phyloP scores from a whole-genome alignment of 495 filamentous ascomycete species.

The Penicillium nucicola region DNA sequence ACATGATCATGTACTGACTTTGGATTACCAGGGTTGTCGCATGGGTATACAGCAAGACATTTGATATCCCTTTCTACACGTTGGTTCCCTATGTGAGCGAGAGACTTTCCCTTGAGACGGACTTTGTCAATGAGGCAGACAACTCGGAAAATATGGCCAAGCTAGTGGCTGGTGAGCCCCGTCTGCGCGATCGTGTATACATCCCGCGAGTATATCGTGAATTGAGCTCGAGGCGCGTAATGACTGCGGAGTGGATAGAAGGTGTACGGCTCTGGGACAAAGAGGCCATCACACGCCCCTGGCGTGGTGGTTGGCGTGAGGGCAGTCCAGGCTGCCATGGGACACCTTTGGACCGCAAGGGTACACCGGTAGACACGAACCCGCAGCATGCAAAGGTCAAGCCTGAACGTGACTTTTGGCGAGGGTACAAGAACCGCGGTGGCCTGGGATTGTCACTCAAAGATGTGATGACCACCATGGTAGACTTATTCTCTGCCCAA shows the following conservation, averaged over 20 bases:
- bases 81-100: constrained; percentile 88
- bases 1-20: background rate
- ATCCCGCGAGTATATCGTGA: constrained; percentile 82
- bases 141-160: constrained; percentile 82
- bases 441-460: constrained; percentile 79
- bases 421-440: constrained; percentile 62
- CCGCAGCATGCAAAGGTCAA: constrained; percentile 58
- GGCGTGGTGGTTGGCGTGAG: constrained; percentile 71
- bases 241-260: constrained; percentile 98
- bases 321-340: constrained; percentile 78
- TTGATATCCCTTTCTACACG: constrained; percentile 84
- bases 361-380: constrained; percentile 18
- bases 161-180: constrained; percentile 72
- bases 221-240: constrained; percentile 76
- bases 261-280: constrained; percentile 91
- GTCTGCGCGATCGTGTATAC: constrained; percentile 76
- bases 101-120: constrained; percentile 83
- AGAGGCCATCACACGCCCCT: constrained; percentile 64
- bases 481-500: constrained; percentile 90
- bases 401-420: constrained; percentile 76
- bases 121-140: constrained; percentile 85
- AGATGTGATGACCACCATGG: constrained; percentile 92
- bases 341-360: constrained; percentile 55
- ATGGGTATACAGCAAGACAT: constrained; percentile 71
- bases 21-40: constrained; percentile 60